phyloP scores from a whole-genome alignment of 2,329 filamentous ascomycete species.

The Trichoderma oligosporum region DNA sequence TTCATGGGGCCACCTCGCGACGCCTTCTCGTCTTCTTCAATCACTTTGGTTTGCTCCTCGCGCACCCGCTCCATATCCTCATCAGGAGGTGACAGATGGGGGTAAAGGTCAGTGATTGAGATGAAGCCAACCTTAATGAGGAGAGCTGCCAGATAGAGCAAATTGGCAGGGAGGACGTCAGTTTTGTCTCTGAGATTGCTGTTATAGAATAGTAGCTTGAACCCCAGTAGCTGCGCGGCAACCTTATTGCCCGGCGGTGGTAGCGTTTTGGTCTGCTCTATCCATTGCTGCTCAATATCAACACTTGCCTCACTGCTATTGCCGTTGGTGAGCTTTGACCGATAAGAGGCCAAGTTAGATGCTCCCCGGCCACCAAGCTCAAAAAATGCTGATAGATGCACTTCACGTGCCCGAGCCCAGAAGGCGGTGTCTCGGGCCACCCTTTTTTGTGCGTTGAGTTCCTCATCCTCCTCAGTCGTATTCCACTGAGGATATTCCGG shows the following conservation, averaged over 20 bases:
- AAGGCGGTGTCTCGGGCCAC: constrained; percentile 68
- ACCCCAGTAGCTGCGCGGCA: constrained; percentile 90
- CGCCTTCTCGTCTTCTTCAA: constrained; percentile 71
- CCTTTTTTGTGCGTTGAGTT: constrained; percentile 52
- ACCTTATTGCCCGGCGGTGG: constrained; percentile 84
- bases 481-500: constrained; percentile 64
- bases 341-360: constrained; percentile 53
- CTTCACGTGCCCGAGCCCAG: constrained; percentile 72
- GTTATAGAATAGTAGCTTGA: constrained; percentile 94
- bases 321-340: constrained; percentile 38
- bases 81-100: constrained; percentile 84
- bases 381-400: constrained; percentile 81
- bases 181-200: constrained; percentile 69
- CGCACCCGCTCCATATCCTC: constrained; percentile 74
- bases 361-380: constrained; percentile 74
- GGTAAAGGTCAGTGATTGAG: constrained; percentile 83
- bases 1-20: constrained; percentile 71
- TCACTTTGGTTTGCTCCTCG: constrained; percentile 66
- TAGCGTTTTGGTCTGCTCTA: constrained; percentile 72
- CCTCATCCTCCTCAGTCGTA: constrained; percentile 65
- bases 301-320: constrained; percentile 43
- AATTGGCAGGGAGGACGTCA: constrained; percentile 82
- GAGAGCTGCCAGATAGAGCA: constrained; percentile 86
- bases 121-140: constrained; percentile 98
- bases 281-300: constrained; percentile 66